Conservation (phyloP, 495 filamentous ascomycete species). For the Lophiotrema nucula region DNA sequence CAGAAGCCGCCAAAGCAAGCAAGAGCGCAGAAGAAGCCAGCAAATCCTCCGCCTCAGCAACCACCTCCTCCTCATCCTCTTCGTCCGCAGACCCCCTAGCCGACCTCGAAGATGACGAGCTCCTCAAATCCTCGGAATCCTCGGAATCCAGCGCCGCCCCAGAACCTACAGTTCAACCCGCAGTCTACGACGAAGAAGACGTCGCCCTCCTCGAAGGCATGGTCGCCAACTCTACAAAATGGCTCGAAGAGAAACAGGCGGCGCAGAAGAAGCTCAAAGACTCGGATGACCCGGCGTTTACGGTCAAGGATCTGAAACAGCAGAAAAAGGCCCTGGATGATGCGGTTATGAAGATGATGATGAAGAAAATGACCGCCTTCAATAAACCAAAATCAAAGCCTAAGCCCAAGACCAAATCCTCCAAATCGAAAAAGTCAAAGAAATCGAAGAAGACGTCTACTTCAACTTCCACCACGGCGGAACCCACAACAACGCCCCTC, state of each 20-base stretch:
- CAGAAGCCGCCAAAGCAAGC: constrained; percentile 48
- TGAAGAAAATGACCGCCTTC: constrained; percentile 62
- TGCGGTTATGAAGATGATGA: constrained; percentile 65
- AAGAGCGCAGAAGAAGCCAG: constrained; percentile 43
- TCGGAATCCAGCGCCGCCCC: constrained; percentile 42
- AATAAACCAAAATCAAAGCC: constrained; percentile 45
- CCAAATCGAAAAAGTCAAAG: constrained; percentile 38
- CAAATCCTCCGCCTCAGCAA: constrained; percentile 46
- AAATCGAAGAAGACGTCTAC: constrained; percentile 42
- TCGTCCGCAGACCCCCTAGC: constrained; percentile 51
- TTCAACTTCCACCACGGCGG: constrained; percentile 37
- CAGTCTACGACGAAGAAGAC: constrained; percentile 63
- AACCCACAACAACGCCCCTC: constrained; percentile 1
- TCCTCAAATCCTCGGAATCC: constrained; percentile 34
- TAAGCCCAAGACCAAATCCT: constrained; percentile 46
- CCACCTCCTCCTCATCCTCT: constrained; percentile 43
- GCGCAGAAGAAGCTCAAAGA: constrained; percentile 64
- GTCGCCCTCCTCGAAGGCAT: constrained; percentile 54
- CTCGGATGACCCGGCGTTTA: constrained; percentile 68
- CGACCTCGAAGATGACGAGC: constrained; percentile 53
- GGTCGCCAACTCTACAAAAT: constrained; percentile 51
- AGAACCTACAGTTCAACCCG: constrained; percentile 43
- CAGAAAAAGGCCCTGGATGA: constrained; percentile 63
- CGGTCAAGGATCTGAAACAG: constrained; percentile 60
- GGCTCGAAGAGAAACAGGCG: constrained; percentile 67